Base-by-base conservation (phyloP, 1,284 basidiomycete genomes). In the Fomitopsis pinicola region DNA sequence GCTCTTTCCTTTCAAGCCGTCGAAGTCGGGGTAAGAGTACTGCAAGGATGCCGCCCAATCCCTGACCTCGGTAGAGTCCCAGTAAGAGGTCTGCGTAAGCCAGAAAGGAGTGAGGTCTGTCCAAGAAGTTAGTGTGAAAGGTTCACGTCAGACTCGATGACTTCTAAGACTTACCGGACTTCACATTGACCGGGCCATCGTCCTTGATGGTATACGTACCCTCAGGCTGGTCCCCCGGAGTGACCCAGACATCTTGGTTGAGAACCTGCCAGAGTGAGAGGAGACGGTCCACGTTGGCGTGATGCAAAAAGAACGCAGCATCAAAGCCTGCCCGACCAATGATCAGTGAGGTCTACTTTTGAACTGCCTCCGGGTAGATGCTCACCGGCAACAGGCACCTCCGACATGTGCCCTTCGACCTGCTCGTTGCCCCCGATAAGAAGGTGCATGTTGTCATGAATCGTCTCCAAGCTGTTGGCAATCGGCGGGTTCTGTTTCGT, bases 301-400 rank as follows among this genome's bases (percentile, higher is more conserved):
- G 81, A 63, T 82, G 81, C 65, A 82, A 65, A 68, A 73, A 82
- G 71, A 83, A 82, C 61, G 81, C 78, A 4, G 80, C 80, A 64
- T 82, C 81, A 63, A 81, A 80, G 1, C 72, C 81, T 78, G 54
- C 30, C 36, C 15, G n/a, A 17, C 1, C 10, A 22, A 58, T 53
- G 5, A 19, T 19, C 60, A 53, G 22, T 50, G 8, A 57, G 6
- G 12, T 14, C 14, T 42, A 12, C 15, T 15, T 26, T 5, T 26
- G 50, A 33, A 33, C 30, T 33, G 12, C 15, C 19, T 17, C 26
- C 8, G 8, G 35, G 28, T 55, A 36, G 14, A 15, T 35, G 52
- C 65, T 17, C 61, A 77, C 63, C 73, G 30, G 78, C 79, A 14
- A 73, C 68, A 2, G 63, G 60, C 9, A 76, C 71, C 61, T 77